Evolutionary conservation across 441 rosid genomes (phyloP).

Genomic region (Jatropha podagrica): DNA sequence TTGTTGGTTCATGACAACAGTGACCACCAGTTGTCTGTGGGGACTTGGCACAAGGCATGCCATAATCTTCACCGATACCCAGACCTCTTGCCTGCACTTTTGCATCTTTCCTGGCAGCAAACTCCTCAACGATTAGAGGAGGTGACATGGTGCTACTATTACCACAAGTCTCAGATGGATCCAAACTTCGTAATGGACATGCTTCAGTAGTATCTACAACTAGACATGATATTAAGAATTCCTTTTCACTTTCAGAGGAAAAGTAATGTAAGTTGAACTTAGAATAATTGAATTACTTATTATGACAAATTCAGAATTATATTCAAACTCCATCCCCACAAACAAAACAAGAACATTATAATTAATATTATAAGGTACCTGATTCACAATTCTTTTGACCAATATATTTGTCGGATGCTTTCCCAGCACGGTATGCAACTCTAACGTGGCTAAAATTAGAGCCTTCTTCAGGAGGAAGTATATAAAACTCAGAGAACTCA

Average conservation of each 20-base stretch:
- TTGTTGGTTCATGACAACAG: conserved; percentile 4
- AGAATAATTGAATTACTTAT: neutral
- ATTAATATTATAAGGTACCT: conserved; percentile 12
- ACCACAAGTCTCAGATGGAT: conserved; percentile 10
- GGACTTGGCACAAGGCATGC: conserved; percentile 8
- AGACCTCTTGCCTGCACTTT: neutral
- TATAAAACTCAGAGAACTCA: conserved; percentile 23
- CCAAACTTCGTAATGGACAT: neutral
- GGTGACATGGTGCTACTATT: conserved; percentile 10
- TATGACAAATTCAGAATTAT: neutral
- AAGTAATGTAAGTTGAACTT: neutral
- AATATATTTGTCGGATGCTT: conserved; percentile 6
- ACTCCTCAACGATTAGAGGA: neutral
- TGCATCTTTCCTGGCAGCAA: neutral
- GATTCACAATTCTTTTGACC: conserved; percentile 18
- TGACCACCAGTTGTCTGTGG: conserved; percentile 13
- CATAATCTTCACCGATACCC: conserved; percentile 12
- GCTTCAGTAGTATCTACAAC: conserved; percentile 2
- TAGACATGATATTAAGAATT: neutral
- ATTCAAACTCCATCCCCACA: neutral
- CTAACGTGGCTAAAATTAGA: conserved; percentile 19
- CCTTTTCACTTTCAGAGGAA: neutral
- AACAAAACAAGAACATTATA: neutral
- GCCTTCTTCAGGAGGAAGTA: conserved; percentile 33
- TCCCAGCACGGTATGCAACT: conserved; percentile 26